These are phyloP conservation scores for Populus deltoides DNA, from an alignment of 345 rosid species.

Conservation along the genomic window DNA sequence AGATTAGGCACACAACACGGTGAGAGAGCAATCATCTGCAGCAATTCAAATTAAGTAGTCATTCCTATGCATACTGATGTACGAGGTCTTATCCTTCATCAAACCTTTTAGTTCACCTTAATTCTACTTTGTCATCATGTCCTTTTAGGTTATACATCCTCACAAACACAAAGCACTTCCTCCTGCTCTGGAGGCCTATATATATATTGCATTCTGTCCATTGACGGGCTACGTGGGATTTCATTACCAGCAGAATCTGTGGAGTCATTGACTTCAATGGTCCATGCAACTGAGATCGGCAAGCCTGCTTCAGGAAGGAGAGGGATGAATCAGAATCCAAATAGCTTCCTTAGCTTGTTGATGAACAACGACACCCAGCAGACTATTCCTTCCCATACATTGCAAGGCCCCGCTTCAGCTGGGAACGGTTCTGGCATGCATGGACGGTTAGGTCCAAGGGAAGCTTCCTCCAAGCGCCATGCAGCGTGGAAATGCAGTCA, in stretches of 20 bases:
- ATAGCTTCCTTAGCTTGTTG: conserved; percentile 28
- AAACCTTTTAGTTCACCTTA: background rate
- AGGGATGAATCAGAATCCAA: conserved; percentile 6
- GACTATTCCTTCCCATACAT: background rate
- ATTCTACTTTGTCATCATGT: background rate
- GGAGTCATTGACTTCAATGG: conserved; percentile 44
- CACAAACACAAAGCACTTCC: conserved; percentile 41
- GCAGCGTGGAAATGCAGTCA: conserved; percentile 32
- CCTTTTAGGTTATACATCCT: conserved; percentile 63
- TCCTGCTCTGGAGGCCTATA: conserved; percentile 62
- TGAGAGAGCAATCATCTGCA: conserved; percentile 57
- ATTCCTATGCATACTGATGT: background rate
- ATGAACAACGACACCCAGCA: conserved; percentile 2
- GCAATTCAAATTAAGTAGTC: conserved; percentile 62
- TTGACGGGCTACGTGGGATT: conserved; percentile 57
- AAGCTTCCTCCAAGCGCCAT: conserved; percentile 34
- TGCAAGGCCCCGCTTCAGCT: conserved; percentile 13
- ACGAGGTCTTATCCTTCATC: background rate
- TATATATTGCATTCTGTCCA: conserved; percentile 56
- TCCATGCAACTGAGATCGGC: conserved; percentile 38
- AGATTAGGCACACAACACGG: conserved; percentile 32
- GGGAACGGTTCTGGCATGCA: conserved; percentile 20
- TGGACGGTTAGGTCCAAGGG: conserved; percentile 22
- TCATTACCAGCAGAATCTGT: conserved; percentile 35
- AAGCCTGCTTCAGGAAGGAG: conserved; percentile 16